These are phyloP conservation scores for Suillus cothurnatus DNA, from an alignment of 768 basidiomycete genomes.

Conservation along the genomic window DNA sequence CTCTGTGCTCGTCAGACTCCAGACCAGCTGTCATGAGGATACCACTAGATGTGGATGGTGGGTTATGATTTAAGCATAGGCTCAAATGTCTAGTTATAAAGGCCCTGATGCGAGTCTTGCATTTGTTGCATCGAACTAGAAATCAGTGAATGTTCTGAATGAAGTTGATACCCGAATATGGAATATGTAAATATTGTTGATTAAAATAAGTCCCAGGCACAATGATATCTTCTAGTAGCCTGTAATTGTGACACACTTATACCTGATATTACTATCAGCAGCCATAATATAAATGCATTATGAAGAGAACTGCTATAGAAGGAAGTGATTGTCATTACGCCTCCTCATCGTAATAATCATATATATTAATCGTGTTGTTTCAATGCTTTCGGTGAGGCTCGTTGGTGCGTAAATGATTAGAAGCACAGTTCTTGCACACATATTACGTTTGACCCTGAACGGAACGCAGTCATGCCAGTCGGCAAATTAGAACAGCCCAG, in stretches of 20 bases:
- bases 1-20: background rate
- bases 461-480: background rate
- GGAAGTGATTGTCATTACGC: background rate
- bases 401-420: background rate
- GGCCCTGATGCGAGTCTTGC: background rate
- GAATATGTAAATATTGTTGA: background rate
- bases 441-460: background rate
- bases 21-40: background rate
- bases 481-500: background rate
- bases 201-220: background rate
- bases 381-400: background rate
- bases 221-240: background rate
- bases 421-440: background rate
- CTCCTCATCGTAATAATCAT: background rate
- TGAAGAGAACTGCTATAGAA: background rate
- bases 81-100: background rate
- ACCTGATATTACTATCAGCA: background rate
- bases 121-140: background rate
- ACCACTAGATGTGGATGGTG: background rate
- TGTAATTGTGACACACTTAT: background rate
- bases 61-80: background rate
- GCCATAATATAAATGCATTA: background rate
- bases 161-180: background rate
- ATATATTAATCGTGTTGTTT: background rate
- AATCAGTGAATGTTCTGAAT: background rate